Percentiles rank a stretch among this genome's conserved stretches.
These are phyloP conservation scores for Symbiotaphrina buchneri DNA, from an alignment of 495 filamentous ascomycete species.

Conservation along the genomic window DNA sequence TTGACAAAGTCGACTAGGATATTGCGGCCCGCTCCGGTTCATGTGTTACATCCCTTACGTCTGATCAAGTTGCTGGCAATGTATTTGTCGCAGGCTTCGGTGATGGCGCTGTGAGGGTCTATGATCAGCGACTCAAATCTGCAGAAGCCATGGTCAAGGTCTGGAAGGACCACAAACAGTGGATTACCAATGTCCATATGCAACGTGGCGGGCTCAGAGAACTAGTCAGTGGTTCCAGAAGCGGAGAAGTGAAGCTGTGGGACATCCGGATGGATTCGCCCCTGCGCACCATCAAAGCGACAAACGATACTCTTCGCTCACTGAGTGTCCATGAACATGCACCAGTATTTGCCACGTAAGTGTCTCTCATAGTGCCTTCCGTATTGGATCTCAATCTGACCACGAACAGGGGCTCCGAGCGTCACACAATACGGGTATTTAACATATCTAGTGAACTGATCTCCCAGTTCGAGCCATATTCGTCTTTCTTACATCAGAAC, in stretches of 20 bases:
- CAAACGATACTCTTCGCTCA: slow-evolving; percentile 57
- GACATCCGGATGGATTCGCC: slow-evolving; percentile 71
- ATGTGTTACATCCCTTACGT: slow-evolving; percentile 86
- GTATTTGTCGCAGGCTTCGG: slow-evolving; percentile 93
- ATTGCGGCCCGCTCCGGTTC: slow-evolving; percentile 90
- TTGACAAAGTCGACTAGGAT: slow-evolving; percentile 22
- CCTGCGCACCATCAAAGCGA: slow-evolving; percentile 48
- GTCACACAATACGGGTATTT: slow-evolving; percentile 76
- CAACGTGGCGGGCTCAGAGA: slow-evolving; percentile 87
- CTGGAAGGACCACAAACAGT: slow-evolving; percentile 87
- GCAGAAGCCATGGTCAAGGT: slow-evolving; percentile 77
- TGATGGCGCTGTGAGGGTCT: slow-evolving; percentile 87
- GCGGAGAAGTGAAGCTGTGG: slow-evolving; percentile 89
- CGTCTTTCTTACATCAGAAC: slow-evolving; percentile 62
- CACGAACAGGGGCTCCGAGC: slow-evolving; percentile 49
- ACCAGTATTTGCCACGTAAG: slow-evolving; percentile 89
- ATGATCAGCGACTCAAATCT: slow-evolving; percentile 66
- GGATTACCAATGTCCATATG: slow-evolving; percentile 92
- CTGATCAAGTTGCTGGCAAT: slow-evolving; percentile 90
- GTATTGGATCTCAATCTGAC: slow-evolving; percentile 1
- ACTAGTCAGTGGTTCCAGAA: slow-evolving; percentile 63
- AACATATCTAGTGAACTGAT: slow-evolving; percentile 62
- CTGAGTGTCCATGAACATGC: slow-evolving; percentile 91
- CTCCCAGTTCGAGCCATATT: slow-evolving; percentile 67
- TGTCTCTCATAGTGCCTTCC: slow-evolving; percentile 8